Conservation (phyloP, 768 basidiomycete genomes). For the Naematelia aurantialba region DNA sequence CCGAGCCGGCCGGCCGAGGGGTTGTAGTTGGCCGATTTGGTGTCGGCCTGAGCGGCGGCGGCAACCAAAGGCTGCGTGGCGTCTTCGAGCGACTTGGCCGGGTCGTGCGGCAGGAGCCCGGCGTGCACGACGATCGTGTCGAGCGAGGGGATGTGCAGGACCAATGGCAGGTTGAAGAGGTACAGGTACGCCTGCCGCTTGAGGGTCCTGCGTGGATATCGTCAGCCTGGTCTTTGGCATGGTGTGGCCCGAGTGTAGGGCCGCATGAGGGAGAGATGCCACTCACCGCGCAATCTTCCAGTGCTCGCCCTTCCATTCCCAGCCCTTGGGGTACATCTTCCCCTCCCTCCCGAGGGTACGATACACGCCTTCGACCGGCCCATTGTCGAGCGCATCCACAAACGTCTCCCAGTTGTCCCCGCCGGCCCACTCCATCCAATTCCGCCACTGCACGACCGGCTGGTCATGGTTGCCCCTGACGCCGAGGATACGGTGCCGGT, state of each 20-base stretch:
- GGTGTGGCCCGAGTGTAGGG: no score
- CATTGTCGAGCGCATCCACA: conserved; percentile 23
- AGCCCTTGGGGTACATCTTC: conserved; percentile 59
- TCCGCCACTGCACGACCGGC: conserved; percentile 74
- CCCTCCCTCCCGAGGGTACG: conserved; percentile 47
- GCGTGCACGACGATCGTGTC: conserved; percentile 79
- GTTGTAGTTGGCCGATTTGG: conserved; percentile 3
- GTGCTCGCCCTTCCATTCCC: conserved; percentile 72
- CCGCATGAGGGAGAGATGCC: no score
- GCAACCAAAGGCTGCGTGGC: conserved; percentile 67
- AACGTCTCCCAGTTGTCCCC: conserved; percentile 60
- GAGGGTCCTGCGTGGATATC: conserved; percentile 54
- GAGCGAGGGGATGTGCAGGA: conserved; percentile 68
- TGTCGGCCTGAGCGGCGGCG: conserved; percentile 13
- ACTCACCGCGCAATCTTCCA: conserved; percentile 67
- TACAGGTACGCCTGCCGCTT: conserved; percentile 64
- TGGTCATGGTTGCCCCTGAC: conserved; percentile 96
- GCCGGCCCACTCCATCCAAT: conserved; percentile 62
- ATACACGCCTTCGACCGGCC: conserved; percentile 52
- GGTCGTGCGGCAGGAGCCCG: conserved; percentile 72
- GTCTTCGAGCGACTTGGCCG: conserved; percentile 56
- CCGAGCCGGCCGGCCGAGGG: conserved; percentile 6
- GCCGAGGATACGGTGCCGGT: conserved; percentile 62
- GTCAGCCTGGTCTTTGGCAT: no score
- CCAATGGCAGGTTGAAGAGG: conserved; percentile 67